These are phyloP conservation scores for Xylaria sp. DNA, from an alignment of 2,329 filamentous ascomycete species.

Conservation along the genomic window DNA sequence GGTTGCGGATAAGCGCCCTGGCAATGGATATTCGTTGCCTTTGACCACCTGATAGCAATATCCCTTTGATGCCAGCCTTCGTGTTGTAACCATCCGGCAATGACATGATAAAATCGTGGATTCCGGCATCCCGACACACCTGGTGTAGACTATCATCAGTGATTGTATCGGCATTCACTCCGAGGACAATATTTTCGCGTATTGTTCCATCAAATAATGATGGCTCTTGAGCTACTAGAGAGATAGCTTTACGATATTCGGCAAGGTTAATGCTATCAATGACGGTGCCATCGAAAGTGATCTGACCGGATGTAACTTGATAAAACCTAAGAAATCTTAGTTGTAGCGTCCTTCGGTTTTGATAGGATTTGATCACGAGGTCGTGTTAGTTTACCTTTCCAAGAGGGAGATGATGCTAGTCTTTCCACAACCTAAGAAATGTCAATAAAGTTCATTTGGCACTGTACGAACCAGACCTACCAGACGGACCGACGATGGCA, in stretches of 20 bases:
- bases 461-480: slow-evolving; percentile 46
- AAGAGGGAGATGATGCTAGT: slow-evolving; percentile 75
- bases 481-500: slow-evolving; percentile 75
- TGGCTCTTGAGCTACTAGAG: slow-evolving; percentile 79
- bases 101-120: slow-evolving; percentile 76
- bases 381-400: slow-evolving; percentile 57
- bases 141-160: slow-evolving; percentile 62
- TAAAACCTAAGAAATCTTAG: slow-evolving; percentile 66
- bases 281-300: slow-evolving; percentile 71
- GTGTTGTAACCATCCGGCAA: slow-evolving; percentile 77
- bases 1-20: slow-evolving; percentile 72
- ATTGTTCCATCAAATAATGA: slow-evolving; percentile 72
- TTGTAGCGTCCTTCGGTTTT: slow-evolving; percentile 5
- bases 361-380: background rate
- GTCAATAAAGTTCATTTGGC: slow-evolving; percentile 31
- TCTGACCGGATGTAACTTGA: slow-evolving; percentile 69
- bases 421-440: slow-evolving; percentile 67
- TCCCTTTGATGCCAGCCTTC: slow-evolving; percentile 73
- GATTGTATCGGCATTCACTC: slow-evolving; percentile 66
- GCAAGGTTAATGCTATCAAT: slow-evolving; percentile 68
- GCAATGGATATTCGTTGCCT: slow-evolving; percentile 79
- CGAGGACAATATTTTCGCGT: slow-evolving; percentile 75
- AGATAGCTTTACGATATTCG: slow-evolving; percentile 71
- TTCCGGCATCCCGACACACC: slow-evolving; percentile 70
- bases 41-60: slow-evolving; percentile 74